Percentiles rank a stretch among this genome's conserved stretches.
Evolutionary conservation across 345 rosid species (phyloP).

Genomic region (Rhodamnia argentea): DNA sequence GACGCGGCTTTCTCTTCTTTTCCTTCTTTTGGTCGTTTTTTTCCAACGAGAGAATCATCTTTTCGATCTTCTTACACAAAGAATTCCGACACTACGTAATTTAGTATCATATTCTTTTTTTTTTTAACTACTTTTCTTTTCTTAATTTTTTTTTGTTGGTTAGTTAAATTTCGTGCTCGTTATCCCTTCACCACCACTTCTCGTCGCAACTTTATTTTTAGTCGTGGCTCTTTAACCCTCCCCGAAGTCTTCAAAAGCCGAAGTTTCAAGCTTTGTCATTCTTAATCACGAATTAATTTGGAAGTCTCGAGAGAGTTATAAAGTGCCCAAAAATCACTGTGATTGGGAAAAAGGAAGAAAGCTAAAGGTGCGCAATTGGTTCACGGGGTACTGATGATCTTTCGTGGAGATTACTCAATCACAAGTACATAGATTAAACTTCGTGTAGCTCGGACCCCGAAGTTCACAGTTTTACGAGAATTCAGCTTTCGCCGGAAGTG

Average conservation of each 20-base stretch:
- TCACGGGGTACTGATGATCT: not conserved
- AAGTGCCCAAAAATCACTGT: slow-evolving; percentile 7
- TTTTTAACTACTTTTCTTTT: too few species aligned
- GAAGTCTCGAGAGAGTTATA: slow-evolving; percentile 11
- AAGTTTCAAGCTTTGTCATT: not conserved
- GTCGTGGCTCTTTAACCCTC: slow-evolving; percentile 31
- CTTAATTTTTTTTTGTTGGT: not conserved
- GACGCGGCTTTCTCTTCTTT: not conserved
- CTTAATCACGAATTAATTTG: not conserved
- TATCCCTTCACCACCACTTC: not conserved
- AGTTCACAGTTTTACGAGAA: not conserved
- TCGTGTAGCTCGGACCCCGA: not conserved
- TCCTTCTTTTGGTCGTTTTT: not conserved
- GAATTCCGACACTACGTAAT: not conserved
- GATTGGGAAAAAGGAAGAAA: not conserved
- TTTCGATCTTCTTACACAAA: not conserved
- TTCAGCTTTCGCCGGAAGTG: not conserved
- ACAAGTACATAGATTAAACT: not conserved
- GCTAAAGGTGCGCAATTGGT: not conserved
- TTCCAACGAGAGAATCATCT: not conserved
- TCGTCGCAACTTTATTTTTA: not conserved
- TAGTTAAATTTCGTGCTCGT: not conserved
- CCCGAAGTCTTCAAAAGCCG: slow-evolving; percentile 19
- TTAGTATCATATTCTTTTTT: not conserved
- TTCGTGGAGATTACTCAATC: not conserved